phyloP scores from a whole-genome alignment of 148 eudicot genomes.

The Nyssa sinensis region DNA sequence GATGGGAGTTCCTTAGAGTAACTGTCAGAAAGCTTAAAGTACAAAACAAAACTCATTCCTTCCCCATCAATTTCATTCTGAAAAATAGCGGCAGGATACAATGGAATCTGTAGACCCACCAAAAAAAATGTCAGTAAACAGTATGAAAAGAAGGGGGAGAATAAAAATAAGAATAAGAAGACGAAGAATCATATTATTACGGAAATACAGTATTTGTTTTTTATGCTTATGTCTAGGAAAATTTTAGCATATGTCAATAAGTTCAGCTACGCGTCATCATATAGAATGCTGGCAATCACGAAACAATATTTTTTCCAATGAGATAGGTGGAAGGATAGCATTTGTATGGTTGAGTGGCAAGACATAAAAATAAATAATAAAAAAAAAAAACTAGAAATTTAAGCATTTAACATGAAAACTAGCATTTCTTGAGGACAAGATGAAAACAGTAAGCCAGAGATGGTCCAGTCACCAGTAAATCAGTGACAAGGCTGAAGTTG shows the following conservation, averaged over 20 bases:
- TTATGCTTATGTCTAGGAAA: neutral
- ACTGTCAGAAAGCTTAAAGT: slow-evolving; percentile 73
- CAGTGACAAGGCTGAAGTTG: slow-evolving; percentile 1
- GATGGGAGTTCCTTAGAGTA: slow-evolving; percentile 72
- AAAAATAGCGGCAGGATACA: slow-evolving; percentile 78
- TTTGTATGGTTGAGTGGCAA: neutral
- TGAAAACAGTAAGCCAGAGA: neutral
- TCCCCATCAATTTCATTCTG: slow-evolving; percentile 90
- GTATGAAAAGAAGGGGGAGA: neutral
- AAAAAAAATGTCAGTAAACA: slow-evolving; percentile 12
- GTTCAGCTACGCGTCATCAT: neutral
- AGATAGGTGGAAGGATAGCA: neutral
- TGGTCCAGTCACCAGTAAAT: neutral
- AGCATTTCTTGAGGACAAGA: neutral
- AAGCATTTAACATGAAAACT: no score
- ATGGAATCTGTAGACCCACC: slow-evolving; percentile 60
- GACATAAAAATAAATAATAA: neutral
- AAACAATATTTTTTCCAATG: neutral
- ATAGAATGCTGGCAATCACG: neutral
- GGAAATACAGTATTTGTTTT: neutral
- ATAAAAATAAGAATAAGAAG: slow-evolving; percentile 4
- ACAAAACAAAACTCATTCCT: slow-evolving; percentile 82
- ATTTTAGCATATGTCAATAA: neutral
- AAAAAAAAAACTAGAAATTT: neutral
- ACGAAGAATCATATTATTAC: neutral